phyloP scores from a whole-genome alignment of 352 stramenopile genomes.

The Phytophthora multivora region DNA sequence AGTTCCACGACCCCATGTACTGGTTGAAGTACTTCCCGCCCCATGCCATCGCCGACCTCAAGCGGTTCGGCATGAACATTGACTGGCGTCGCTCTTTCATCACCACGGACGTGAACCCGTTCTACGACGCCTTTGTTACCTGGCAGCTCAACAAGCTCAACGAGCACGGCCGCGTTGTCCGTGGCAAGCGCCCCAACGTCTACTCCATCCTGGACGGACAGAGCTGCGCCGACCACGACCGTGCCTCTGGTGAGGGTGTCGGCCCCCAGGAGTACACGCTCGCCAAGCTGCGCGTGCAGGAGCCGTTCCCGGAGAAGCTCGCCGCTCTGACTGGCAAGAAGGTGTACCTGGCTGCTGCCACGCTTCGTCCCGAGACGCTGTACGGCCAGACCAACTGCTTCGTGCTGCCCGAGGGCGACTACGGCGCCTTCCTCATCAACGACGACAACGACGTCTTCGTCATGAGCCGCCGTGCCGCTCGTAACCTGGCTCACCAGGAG shows the following conservation, averaged over 20 bases:
- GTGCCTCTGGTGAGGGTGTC: slow-evolving; percentile 98
- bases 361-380: slow-evolving; percentile 99
- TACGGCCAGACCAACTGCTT: slow-evolving; percentile 99
- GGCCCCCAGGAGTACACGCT: slow-evolving; percentile 99
- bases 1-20: slow-evolving; percentile 97
- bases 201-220: slow-evolving; percentile 98
- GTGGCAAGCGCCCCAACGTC: slow-evolving; percentile 98
- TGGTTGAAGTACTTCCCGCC: slow-evolving; percentile 99
- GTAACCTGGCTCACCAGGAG: slow-evolving; percentile 96
- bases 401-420: slow-evolving; percentile 98
- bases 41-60: slow-evolving; percentile 96
- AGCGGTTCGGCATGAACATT: slow-evolving; percentile 96
- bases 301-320: slow-evolving; percentile 82
- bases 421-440: slow-evolving; percentile 97
- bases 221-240: slow-evolving; percentile 99
- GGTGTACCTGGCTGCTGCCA: slow-evolving; percentile 98
- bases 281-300: slow-evolving; percentile 96
- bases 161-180: slow-evolving; percentile 84
- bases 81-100: slow-evolving; percentile 99
- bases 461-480: slow-evolving; percentile 93
- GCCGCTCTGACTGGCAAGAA: slow-evolving; percentile 82
- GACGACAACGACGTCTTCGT: slow-evolving; percentile 95
- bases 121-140: slow-evolving; percentile 99
- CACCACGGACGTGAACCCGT: slow-evolving; percentile 99
- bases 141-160: slow-evolving; percentile 99